A percentile compares a stretch with the other conserved stretches of the same genome.
phyloP scores from a whole-genome alignment of 176 grass and related monocot species.

The Oryza glaberrima region DNA sequence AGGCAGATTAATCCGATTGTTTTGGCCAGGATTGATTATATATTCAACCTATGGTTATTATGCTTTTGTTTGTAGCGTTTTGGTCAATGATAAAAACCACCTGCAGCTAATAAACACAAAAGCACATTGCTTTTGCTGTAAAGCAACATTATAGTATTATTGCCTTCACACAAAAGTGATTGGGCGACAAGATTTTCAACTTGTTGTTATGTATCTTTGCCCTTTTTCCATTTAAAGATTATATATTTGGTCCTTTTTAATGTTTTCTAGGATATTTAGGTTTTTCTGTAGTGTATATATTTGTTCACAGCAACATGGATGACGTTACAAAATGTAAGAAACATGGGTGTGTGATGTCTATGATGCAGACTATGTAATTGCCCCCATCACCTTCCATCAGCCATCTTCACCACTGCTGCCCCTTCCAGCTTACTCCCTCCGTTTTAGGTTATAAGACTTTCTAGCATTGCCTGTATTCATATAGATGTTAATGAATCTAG shows the following conservation, averaged over 20 bases:
- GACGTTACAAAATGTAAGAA: background rate
- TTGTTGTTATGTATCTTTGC: background rate
- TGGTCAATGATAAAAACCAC: background rate
- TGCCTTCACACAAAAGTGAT: background rate
- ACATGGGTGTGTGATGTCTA: background rate
- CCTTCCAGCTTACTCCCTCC: background rate
- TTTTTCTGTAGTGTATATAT: background rate
- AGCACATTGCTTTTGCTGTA: background rate
- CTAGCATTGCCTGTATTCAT: too few relatives aligned
- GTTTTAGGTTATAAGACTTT: too few relatives aligned
- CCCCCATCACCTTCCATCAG: background rate
- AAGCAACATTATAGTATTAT: background rate
- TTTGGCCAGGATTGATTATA: background rate
- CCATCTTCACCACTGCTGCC: background rate
- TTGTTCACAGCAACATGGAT: background rate
- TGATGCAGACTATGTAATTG: background rate
- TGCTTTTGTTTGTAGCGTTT: background rate
- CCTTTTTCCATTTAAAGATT: background rate
- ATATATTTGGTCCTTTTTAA: background rate
- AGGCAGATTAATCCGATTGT: conserved; percentile 11
- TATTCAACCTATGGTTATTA: background rate
- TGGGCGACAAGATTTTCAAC: background rate
- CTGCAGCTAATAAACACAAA: background rate
- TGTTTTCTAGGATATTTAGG: background rate
- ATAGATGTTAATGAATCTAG: too few relatives aligned